Evolutionary conservation across 139 green algal genomes (phyloP).

Genomic region (Chlamydomonas applanata): DNA sequence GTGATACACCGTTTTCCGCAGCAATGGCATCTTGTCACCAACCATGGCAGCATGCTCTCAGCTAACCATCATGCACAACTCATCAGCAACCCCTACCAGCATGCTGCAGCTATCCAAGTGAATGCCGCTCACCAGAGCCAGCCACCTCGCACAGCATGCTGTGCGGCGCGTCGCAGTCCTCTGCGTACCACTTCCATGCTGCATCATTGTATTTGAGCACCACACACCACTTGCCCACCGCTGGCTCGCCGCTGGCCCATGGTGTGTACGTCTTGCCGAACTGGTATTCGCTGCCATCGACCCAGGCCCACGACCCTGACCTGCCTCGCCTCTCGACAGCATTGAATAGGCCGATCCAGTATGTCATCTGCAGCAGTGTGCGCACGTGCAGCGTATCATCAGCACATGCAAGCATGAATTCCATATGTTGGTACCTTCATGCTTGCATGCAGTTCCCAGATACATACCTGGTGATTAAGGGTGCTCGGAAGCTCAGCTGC

Average conservation of each 20-base stretch:
- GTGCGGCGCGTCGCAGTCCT: not conserved
- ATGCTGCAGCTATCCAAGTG: not conserved
- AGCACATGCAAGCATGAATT: too few species aligned
- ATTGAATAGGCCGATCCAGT: conserved; percentile 7
- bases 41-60: too few species aligned
- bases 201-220: not conserved
- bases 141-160: not conserved
- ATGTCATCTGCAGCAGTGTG: not conserved
- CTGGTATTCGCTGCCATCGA: not conserved
- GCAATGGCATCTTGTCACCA: too few species aligned
- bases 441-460: too few species aligned
- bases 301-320: not conserved
- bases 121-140: not conserved
- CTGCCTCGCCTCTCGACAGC: not conserved
- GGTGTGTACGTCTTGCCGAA: not conserved
- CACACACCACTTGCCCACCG: not conserved
- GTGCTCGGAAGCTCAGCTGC: too few species aligned
- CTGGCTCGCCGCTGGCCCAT: not conserved
- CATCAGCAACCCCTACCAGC: too few species aligned
- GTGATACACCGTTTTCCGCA: too few species aligned
- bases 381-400: too few species aligned
- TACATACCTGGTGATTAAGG: too few species aligned
- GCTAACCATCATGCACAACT: too few species aligned
- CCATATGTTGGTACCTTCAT: too few species aligned
- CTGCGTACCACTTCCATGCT: not conserved